Evolutionary conservation across 768 basidiomycete genomes (phyloP).

Genomic region (Pilatotrama ljubarskyi): DNA sequence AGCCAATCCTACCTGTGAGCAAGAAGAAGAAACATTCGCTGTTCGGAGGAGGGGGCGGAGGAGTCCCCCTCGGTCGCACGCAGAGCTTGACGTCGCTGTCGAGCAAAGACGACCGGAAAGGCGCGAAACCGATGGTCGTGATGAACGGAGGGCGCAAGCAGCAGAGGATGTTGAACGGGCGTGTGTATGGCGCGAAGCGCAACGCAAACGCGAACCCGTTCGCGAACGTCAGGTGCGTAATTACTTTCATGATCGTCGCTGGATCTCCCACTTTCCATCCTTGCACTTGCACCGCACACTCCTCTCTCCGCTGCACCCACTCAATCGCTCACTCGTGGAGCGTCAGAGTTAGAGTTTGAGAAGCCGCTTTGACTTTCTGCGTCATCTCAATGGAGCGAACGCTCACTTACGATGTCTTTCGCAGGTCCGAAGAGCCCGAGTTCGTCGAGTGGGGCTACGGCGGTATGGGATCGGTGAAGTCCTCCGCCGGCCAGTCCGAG

Average conservation of each 20-base stretch:
- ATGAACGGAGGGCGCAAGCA: constrained; percentile 20
- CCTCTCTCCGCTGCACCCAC: too few relatives aligned
- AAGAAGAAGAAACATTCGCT: constrained; percentile 22
- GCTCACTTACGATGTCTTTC: not conserved
- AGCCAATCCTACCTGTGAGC: constrained; percentile 9
- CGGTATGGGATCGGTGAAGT: constrained; percentile 62
- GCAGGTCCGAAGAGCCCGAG: constrained; percentile 62
- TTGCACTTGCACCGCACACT: too few relatives aligned
- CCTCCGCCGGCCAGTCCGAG: constrained; percentile 14
- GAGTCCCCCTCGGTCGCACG: constrained; percentile 25
- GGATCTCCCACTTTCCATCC: too few relatives aligned
- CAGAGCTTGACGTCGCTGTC: constrained; percentile 22
- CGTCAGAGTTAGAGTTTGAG: too few relatives aligned
- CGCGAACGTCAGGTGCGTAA: constrained; percentile 43
- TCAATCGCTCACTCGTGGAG: too few relatives aligned
- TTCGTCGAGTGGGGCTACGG: constrained; percentile 95
- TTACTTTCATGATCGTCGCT: not conserved
- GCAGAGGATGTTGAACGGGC: constrained; percentile 73
- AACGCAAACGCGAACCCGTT: constrained; percentile 57
- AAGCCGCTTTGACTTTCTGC: not conserved
- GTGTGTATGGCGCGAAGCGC: constrained; percentile 65
- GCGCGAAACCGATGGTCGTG: not conserved
- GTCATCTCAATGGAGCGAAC: not conserved
- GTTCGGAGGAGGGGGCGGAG: constrained; percentile 11
- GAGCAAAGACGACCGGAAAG: constrained; percentile 14